These are phyloP conservation scores for Dicorynia guianensis DNA, from an alignment of 306 rosid genomes.

Conservation along the genomic window DNA sequence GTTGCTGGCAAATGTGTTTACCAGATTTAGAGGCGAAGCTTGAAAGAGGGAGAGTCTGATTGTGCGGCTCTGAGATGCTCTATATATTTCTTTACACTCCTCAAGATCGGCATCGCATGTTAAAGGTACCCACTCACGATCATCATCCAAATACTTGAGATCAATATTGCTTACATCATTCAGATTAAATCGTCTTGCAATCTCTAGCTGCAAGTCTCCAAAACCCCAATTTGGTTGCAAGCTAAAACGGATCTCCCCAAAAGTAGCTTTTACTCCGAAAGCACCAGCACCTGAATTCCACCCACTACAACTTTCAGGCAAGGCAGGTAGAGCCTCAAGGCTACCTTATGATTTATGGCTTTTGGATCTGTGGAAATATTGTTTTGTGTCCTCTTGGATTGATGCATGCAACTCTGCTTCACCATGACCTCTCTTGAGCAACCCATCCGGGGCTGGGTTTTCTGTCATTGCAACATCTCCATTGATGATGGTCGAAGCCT, in stretches of 20 bases:
- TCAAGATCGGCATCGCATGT: constrained; percentile 67
- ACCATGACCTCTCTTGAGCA: constrained; percentile 39
- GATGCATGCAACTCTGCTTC: constrained; percentile 22
- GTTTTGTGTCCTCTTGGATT: constrained; percentile 45
- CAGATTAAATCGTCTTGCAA: constrained; percentile 58
- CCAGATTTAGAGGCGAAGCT: constrained; percentile 47
- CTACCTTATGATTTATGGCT: constrained; percentile 31
- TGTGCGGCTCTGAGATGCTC: constrained; percentile 58
- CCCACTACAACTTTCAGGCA: constrained; percentile 12
- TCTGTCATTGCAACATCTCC: constrained; percentile 47
- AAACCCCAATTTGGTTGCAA: constrained; percentile 53
- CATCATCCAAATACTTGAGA: constrained; percentile 63
- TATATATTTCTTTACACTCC: constrained; percentile 59
- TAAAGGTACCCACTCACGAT: constrained; percentile 59
- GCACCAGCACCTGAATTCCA: constrained; percentile 32
- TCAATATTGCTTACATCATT: constrained; percentile 47
- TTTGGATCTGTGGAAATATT: constrained; percentile 27
- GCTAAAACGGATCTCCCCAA: constrained; percentile 60
- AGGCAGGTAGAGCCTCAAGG: constrained; percentile 36
- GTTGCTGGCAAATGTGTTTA: constrained; percentile 43
- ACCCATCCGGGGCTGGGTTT: constrained; percentile 25
- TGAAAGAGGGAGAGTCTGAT: constrained; percentile 60
- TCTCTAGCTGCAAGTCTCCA: constrained; percentile 60
- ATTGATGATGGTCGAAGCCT: constrained; percentile 34
- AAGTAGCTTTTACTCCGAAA: constrained; percentile 61